A percentile compares a stretch with the other conserved stretches of the same genome.
Conservation (phyloP, 2,329 filamentous ascomycete genomes). For the Aspergillus puulaauensis region DNA sequence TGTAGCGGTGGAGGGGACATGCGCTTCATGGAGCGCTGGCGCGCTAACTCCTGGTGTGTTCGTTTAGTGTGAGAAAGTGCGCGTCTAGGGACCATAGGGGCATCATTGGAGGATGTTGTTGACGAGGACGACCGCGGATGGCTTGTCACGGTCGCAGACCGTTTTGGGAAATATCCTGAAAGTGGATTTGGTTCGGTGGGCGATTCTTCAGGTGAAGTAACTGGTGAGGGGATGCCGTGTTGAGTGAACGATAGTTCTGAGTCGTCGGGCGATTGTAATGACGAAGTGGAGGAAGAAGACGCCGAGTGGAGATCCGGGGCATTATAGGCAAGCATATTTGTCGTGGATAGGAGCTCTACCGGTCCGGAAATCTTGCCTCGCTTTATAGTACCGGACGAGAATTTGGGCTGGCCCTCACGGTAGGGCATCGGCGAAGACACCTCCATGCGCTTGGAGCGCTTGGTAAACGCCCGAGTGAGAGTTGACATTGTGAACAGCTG, state of each 20-base stretch:
- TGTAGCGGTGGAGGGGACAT: constrained; percentile 42
- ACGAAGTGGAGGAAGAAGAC: constrained; percentile 51
- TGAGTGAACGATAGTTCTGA: constrained; percentile 56
- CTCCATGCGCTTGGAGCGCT: constrained; percentile 48
- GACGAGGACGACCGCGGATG: constrained; percentile 49
- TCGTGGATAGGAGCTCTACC: constrained; percentile 84
- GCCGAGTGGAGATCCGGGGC: constrained; percentile 72
- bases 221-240: constrained; percentile 53
- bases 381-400: constrained; percentile 46
- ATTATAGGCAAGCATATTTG: constrained; percentile 94
- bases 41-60: constrained; percentile 72
- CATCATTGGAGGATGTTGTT: constrained; percentile 48
- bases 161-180: constrained; percentile 65
- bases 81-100: constrained; percentile 72
- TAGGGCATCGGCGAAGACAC: constrained; percentile 45
- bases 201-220: constrained; percentile 48
- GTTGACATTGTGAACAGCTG: constrained; percentile 33
- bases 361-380: constrained; percentile 73
- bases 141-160: constrained; percentile 65
- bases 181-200: constrained; percentile 56
- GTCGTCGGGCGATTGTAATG: constrained; percentile 65
- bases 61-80: constrained; percentile 88
- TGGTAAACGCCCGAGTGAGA: constrained; percentile 48
- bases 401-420: constrained; percentile 46
- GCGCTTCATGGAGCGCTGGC: constrained; percentile 64